Base-by-base conservation (phyloP, 176 grass and related monocot species). In the Hordeum marinum region DNA sequence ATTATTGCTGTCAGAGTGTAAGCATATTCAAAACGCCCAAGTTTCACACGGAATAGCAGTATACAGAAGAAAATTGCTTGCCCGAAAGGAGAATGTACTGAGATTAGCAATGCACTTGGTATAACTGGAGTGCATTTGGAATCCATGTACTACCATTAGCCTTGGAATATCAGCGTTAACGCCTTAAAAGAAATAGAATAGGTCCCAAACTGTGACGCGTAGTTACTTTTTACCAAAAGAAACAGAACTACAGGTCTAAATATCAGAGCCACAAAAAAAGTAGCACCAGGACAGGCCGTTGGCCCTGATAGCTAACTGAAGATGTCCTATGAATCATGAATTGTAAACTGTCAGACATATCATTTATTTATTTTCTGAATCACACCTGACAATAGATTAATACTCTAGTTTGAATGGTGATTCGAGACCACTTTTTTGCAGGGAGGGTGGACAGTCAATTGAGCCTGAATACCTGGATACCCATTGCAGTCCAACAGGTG, bases 401-500 rank as follows among this genome's bases (percentile, higher is more conserved):
- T 52, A 52, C 15, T 52, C 1, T 52, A 0, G 5, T 18, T 52
- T 18, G 48, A 52, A 17, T 52, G 48, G 48, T 55, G 6, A 55
- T 55, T 20, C 2, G 17, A 55, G 20, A 55, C 17, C 5, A 8
- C 6, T 20, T 55, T 20, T 21, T 1, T 0, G 40, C 52, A 8
- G 0, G 0, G 21, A 55, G 52, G 18, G 15, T 55, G 52, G 52
- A 8, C 52, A 20, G 17, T 21, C 52, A 55, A 18, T 55, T 55
- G 0, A 55, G 52, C 2, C 52, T 0, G 18, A 7, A 55, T 21
- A 20, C 7, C 0, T 20, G 50, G 50, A 54, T 21, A 21, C 7
- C 52, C 6, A 21, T 55, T 55, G 52, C 52, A 55, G 6, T 55
- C 50, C 50, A 55, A 20, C 0, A 20, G 7, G 17, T 55, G 52